Conservation (phyloP, 1,284 basidiomycete genomes). For the Prillingera fragicola region DNA sequence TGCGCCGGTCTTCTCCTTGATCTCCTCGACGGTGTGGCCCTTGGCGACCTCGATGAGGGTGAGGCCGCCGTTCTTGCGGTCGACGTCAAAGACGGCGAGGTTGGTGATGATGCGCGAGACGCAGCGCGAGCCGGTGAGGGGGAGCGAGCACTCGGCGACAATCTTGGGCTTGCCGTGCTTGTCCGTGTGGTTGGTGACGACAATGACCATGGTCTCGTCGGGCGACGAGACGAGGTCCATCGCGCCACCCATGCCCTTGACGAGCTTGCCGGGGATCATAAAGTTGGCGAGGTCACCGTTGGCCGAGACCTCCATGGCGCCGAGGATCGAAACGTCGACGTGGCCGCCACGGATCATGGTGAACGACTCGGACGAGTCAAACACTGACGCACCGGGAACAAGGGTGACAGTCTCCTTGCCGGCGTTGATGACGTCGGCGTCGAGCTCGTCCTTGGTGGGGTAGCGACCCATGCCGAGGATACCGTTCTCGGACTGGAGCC, state of each 20-base stretch:
- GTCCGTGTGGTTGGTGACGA: slow-evolving; percentile 55
- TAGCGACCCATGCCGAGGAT: slow-evolving; percentile 94
- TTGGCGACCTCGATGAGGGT: slow-evolving; percentile 75
- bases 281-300: slow-evolving; percentile 92
- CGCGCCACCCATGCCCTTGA: slow-evolving; percentile 88
- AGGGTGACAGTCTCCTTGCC: slow-evolving; percentile 94
- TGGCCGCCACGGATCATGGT: slow-evolving; percentile 96
- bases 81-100: slow-evolving; percentile 80
- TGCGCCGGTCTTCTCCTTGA: slow-evolving; percentile 75
- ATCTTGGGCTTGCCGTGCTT: slow-evolving; percentile 88
- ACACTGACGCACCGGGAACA: slow-evolving; percentile 83
- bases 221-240: slow-evolving; percentile 95
- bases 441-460: slow-evolving; percentile 78
- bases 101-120: slow-evolving; percentile 91
- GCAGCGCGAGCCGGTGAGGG: slow-evolving; percentile 77
- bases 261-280: slow-evolving; percentile 91
- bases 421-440: slow-evolving; percentile 91
- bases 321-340: slow-evolving; percentile 84
- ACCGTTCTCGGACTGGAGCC: slow-evolving; percentile 92
- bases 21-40: slow-evolving; percentile 75
- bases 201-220: slow-evolving; percentile 61
- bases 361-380: slow-evolving; percentile 61
- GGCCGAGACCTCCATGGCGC: slow-evolving; percentile 87
- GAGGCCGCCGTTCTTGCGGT: slow-evolving; percentile 64
- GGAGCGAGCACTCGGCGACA: slow-evolving; percentile 71